These are phyloP conservation scores for Populus pruinosa DNA, from an alignment of 345 rosid genomes.

Conservation along the genomic window DNA sequence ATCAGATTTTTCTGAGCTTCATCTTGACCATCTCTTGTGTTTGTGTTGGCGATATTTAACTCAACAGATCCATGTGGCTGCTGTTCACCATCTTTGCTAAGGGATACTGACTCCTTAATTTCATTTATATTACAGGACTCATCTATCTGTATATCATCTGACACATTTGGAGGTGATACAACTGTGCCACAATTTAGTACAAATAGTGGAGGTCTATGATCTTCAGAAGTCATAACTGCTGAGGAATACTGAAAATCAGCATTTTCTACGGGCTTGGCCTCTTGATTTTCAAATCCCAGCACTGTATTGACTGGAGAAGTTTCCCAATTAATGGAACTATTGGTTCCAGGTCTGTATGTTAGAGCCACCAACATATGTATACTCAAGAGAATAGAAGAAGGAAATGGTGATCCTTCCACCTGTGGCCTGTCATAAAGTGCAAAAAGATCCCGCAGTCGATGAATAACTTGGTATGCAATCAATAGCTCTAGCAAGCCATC, in stretches of 20 bases:
- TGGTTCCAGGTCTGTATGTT: slow-evolving; percentile 41
- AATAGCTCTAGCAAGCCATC: slow-evolving; percentile 68
- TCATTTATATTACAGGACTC: slow-evolving; percentile 22
- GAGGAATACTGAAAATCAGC: slow-evolving; percentile 23
- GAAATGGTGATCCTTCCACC: slow-evolving; percentile 75
- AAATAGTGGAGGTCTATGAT: slow-evolving; percentile 24
- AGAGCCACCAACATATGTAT: slow-evolving; percentile 61
- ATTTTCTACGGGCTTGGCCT: slow-evolving; percentile 26
- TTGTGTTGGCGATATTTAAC: slow-evolving; percentile 17
- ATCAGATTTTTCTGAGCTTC: slow-evolving; percentile 22
- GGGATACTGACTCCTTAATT: slow-evolving; percentile 19
- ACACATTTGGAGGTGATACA: slow-evolving; percentile 25
- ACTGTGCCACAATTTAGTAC: slow-evolving; percentile 23
- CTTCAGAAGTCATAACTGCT: slow-evolving; percentile 31
- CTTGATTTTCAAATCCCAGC: slow-evolving; percentile 24
- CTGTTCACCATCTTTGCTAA: slow-evolving; percentile 27
- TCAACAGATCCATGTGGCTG: slow-evolving; percentile 19
- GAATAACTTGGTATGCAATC: slow-evolving; percentile 69
- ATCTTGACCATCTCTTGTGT: slow-evolving; percentile 13
- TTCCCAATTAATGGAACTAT: slow-evolving; percentile 46
- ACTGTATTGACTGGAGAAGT: slow-evolving; percentile 31
- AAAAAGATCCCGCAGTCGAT: slow-evolving; percentile 63
- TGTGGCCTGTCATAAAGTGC: slow-evolving; percentile 83
- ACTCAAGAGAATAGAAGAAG: slow-evolving; percentile 64
- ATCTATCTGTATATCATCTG: slow-evolving; percentile 34